Evolutionary conservation across 2,329 filamentous ascomycete species (phyloP).

Genomic region (Cercospora sp.): DNA sequence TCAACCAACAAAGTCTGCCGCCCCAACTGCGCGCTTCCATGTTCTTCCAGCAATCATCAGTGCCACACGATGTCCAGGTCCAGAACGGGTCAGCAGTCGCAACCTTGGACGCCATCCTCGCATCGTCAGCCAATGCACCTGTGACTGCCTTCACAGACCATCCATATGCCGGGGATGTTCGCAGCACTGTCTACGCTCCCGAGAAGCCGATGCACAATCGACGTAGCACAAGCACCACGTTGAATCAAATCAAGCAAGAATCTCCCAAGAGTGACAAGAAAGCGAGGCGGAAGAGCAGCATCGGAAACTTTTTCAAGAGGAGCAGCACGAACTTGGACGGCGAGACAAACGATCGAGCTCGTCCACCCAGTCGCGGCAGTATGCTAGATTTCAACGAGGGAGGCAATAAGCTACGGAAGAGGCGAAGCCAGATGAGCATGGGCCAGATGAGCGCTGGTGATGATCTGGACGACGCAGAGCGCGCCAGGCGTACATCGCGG

Average conservation of each 20-base stretch:
- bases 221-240: constrained; percentile 23
- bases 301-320: constrained; percentile 37
- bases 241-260: neutral
- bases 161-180: constrained; percentile 73
- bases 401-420: constrained; percentile 39
- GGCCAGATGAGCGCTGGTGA: constrained; percentile 24
- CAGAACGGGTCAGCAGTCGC: constrained; percentile 79
- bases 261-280: constrained; percentile 22
- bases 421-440: constrained; percentile 38
- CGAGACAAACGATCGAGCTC: constrained; percentile 33
- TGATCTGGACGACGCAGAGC: constrained; percentile 25
- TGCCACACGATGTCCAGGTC: constrained; percentile 56
- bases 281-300: constrained; percentile 35
- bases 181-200: constrained; percentile 70
- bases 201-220: constrained; percentile 23
- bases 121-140: constrained; percentile 83
- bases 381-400: constrained; percentile 36
- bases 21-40: constrained; percentile 85
- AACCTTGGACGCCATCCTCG: constrained; percentile 86
- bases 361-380: constrained; percentile 31
- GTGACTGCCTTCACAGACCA: constrained; percentile 92
- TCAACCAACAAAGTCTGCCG: constrained; percentile 58
- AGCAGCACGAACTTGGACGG: constrained; percentile 40
- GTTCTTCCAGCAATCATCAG: constrained; percentile 75
- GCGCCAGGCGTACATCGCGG: constrained; percentile 21